Evolutionary conservation across 73 alveolate species (phyloP), one percentile per base, ranked within the genome.

Genomic region (Breviolum minutum): DNA sequence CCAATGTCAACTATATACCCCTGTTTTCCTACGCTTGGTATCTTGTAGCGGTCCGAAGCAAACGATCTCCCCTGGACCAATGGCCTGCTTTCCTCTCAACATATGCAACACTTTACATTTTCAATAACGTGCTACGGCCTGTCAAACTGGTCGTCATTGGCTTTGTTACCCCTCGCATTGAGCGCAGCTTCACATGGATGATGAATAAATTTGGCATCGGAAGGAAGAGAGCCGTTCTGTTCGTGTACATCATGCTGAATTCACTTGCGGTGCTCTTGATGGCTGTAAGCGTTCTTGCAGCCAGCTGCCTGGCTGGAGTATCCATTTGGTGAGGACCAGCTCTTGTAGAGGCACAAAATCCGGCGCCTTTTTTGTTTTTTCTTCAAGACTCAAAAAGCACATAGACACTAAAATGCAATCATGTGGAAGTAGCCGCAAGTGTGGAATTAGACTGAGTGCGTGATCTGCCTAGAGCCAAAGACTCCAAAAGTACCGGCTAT

Each of bases 1-100:
- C 96, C 20, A 90, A 90, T 20, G 40, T 71, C 63, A 90, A 90
- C 87, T 90, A 90, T 63, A 90, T 90, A 16, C 96, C 96, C 13
- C 48, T 90, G 30, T 90, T 90, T 26, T 80, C 96, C 6, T 73
- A 61, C 24, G 96, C 96, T 11, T 90, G 96, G 96, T 90, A 90
- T 61, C 87, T 90, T 8, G 96, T 90, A 19, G 61, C 96, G 16
- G 77, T 74, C 32, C 87, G 87, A n/a, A 90, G 63, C 63, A 61
- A n/a, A 73, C 60, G 11, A 24, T 90, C 96, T 70, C 96, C 96
- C 17, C 11, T 74, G n/a, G 88, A 90, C 32, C 77, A 90, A 74
- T 90, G 96, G 96, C 96, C 96, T 54, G 87, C 70, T 60, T 90
- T 90, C 68, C 96, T 90, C 29, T 90, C 96, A 60, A 90, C 96